These are phyloP conservation scores for Eimeria necatrix DNA, from an alignment of 169 alveolate genomes.

Conservation along the genomic window DNA sequence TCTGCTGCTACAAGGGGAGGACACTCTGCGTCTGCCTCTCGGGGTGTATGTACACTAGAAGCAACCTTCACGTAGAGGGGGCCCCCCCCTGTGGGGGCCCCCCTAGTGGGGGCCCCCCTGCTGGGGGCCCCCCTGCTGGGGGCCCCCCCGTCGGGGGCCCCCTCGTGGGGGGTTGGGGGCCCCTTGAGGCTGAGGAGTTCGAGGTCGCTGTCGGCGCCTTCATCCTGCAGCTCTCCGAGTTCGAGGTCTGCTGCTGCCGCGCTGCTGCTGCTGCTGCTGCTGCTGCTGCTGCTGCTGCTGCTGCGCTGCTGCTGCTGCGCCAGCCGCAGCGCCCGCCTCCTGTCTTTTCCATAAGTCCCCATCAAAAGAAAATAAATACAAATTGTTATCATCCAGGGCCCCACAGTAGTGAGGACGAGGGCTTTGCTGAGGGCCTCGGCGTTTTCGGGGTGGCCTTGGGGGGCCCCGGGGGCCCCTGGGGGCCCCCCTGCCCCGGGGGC, in stretches of 20 bases:
- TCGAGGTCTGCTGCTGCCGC: background rate
- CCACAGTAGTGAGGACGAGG: slow-evolving; percentile 85
- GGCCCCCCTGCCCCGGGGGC: too few species aligned
- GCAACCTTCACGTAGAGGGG: background rate
- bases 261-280: background rate
- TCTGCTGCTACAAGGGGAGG: background rate
- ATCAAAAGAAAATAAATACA: slow-evolving; percentile 85
- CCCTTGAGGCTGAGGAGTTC: background rate
- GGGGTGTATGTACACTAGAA: background rate
- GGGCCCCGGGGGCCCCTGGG: too few species aligned
- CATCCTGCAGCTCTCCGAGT: background rate
- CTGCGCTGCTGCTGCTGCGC: too few species aligned
- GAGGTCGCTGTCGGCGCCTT: background rate
- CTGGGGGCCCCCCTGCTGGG: too few species aligned
- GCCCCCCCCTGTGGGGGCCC: too few species aligned
- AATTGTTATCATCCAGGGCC: slow-evolving; percentile 87
- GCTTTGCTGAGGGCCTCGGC: slow-evolving; percentile 90
- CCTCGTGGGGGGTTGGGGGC: background rate
- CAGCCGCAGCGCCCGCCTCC: background rate
- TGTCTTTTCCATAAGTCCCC: slow-evolving; percentile 77
- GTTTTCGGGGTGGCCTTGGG: too few species aligned
- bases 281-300: background rate
- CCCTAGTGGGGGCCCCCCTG: background rate
- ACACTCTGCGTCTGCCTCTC: background rate
- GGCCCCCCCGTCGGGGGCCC: slow-evolving; percentile 5